These are phyloP conservation scores for Agastache rugosa DNA, from an alignment of 257 asterid species.

Conservation along the genomic window DNA sequence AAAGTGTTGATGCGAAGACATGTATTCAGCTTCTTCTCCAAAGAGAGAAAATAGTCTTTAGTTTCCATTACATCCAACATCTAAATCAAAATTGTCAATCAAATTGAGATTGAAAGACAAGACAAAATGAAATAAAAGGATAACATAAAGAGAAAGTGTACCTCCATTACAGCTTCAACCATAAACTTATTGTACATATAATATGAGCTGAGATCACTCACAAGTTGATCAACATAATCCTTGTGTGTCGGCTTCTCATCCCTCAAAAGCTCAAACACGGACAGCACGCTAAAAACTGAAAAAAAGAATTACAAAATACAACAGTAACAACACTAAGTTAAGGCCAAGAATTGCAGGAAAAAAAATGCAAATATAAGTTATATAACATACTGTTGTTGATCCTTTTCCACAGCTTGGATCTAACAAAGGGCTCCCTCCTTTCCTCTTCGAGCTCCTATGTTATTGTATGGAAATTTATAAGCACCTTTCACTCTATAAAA, in stretches of 20 bases:
- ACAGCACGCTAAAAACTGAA: background rate
- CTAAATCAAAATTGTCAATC: background rate
- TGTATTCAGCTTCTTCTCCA: background rate
- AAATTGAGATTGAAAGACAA: background rate
- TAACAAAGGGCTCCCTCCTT: no score
- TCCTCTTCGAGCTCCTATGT: no score
- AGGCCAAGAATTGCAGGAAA: no score
- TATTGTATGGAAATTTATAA: no score
- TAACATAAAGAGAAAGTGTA: background rate
- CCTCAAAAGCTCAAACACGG: background rate
- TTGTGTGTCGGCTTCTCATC: background rate
- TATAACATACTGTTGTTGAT: no score
- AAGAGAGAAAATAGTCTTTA: background rate
- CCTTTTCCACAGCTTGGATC: no score
- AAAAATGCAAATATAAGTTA: no score
- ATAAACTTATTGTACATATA: background rate
- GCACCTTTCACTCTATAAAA: no score
- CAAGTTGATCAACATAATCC: background rate
- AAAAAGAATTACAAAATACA: background rate
- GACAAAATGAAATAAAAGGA: background rate
- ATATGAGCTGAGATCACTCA: background rate
- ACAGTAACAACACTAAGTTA: background rate
- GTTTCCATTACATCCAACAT: background rate
- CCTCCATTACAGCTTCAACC: background rate
- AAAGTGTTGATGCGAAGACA: background rate